These are phyloP conservation scores for Sorghum bicolor DNA, from an alignment of 176 grass and related monocot species.

Conservation along the genomic window Sorghum_bicolor_NCBIv3 NC_012875.2:45223001-45223500, in stretches of 20 bases:
- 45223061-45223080: neutral
- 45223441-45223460: neutral
- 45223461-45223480: neutral
- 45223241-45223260: neutral
- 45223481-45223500: constrained; percentile 8
- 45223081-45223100: neutral
- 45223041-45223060: neutral
- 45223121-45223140: neutral
- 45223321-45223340: neutral
- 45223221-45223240: constrained; percentile 1
- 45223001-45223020: neutral
- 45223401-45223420: neutral
- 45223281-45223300: constrained; percentile 5
- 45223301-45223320: neutral
- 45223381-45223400: neutral
- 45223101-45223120: neutral
- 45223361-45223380: neutral
- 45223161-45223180: neutral
- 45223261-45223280: neutral
- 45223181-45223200: neutral
- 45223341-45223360: neutral
- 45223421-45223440: neutral
- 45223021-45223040: neutral
- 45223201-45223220: neutral
- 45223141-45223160: neutral